Conservation (phyloP, 805 yeast species). For the Wickerhamiella brachini region DNA sequence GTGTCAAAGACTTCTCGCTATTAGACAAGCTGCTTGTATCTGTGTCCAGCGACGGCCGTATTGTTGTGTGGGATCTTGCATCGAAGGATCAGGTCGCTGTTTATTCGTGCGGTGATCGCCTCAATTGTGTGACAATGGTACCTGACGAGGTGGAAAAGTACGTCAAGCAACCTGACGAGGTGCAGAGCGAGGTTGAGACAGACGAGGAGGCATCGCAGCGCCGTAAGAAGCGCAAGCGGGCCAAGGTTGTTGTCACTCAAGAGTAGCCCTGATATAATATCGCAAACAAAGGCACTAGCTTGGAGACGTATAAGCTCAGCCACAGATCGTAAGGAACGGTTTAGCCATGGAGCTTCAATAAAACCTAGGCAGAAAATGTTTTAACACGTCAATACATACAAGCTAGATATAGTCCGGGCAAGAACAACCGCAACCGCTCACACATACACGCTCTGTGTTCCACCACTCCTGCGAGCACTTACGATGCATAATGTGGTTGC, state of each 20-base stretch:
- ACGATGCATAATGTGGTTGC: constrained; percentile 71
- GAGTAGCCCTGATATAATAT: neutral
- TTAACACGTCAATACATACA: too few relatives aligned
- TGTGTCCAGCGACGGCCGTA: constrained; percentile 84
- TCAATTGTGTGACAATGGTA: constrained; percentile 64
- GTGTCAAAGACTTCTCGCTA: constrained; percentile 68
- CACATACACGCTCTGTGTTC: constrained; percentile 45
- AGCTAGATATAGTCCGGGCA: constrained; percentile 31
- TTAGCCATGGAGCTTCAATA: too few relatives aligned
- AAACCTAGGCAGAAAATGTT: too few relatives aligned
- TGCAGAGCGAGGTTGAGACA: constrained; percentile 32
- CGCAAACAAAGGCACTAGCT: too few relatives aligned
- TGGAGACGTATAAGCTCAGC: too few relatives aligned
- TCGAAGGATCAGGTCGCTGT: constrained; percentile 72
- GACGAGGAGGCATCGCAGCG: constrained; percentile 17
- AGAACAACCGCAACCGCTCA: constrained; percentile 75
- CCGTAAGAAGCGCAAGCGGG: constrained; percentile 18
- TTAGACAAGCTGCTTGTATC: constrained; percentile 47
- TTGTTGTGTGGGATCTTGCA: constrained; percentile 75
- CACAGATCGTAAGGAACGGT: too few relatives aligned
- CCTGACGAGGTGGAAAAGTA: constrained; percentile 67
- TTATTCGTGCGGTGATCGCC: constrained; percentile 79
- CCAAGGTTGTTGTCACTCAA: constrained; percentile 15
- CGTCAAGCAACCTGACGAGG: constrained; percentile 53
- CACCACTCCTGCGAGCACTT: constrained; percentile 77